A percentile compares a stretch with the other conserved stretches of the same genome.
Evolutionary conservation across 371 early-diverging fungal species (phyloP).

Genomic region (Chytridium lagenaria): DNA sequence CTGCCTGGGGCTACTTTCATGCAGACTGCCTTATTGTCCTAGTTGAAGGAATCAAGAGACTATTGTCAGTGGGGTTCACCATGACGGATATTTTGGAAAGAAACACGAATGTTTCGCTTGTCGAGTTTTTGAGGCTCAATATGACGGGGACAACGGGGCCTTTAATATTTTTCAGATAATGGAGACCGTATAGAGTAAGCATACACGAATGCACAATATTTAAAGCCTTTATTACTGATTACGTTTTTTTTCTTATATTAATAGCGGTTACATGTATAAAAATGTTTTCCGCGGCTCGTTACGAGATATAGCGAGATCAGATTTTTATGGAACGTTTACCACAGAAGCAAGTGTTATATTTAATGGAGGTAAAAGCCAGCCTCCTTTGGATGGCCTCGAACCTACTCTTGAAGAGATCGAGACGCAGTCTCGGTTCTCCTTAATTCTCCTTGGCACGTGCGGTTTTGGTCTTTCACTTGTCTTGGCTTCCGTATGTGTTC

Average conservation of each 20-base stretch:
- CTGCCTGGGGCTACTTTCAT: neutral
- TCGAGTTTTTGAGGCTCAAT: neutral
- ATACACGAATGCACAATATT: neutral
- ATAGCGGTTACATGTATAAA: neutral
- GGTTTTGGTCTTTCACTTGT: neutral
- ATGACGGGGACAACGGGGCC: neutral
- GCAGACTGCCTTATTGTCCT: neutral
- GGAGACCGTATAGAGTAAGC: neutral
- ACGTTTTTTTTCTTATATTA: too few species aligned
- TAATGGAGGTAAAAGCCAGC: neutral
- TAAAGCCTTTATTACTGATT: too few species aligned
- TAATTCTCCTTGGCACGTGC: neutral
- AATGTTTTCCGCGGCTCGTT: neutral
- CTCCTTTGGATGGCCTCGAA: neutral
- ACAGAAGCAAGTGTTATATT: neutral
- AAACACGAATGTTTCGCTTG: neutral
- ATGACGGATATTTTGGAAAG: neutral
- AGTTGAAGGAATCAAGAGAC: neutral
- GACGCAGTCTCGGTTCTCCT: neutral
- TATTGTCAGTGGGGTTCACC: neutral
- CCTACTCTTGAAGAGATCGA: neutral
- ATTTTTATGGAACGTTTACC: constrained; percentile 5
- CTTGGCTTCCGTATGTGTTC: neutral
- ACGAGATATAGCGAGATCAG: neutral
- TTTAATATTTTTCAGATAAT: neutral